phyloP scores from a whole-genome alignment of 345 rosid genomes.

The Bruguiera gymnorhiza region DNA sequence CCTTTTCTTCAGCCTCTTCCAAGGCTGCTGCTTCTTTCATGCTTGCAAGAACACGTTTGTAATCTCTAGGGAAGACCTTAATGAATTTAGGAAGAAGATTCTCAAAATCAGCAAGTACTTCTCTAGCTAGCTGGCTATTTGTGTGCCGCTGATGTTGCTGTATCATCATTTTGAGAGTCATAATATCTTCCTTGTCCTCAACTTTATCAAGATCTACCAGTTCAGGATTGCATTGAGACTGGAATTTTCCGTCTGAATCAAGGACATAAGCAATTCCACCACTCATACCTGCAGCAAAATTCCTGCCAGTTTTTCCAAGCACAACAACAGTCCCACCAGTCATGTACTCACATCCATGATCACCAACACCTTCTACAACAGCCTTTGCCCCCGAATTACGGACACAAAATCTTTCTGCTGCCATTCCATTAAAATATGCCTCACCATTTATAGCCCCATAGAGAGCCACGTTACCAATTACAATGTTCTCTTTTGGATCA shows the following conservation, averaged over 20 bases:
- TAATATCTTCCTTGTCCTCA: slow-evolving; percentile 85
- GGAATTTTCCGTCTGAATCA: slow-evolving; percentile 75
- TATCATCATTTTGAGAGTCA: slow-evolving; percentile 88
- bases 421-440: slow-evolving; percentile 98
- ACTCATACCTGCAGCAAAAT: slow-evolving; percentile 99
- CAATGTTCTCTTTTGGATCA: slow-evolving; percentile 96
- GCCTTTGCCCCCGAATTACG: slow-evolving; percentile 99
- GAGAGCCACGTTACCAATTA: slow-evolving; percentile 94
- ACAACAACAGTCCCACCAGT: slow-evolving; percentile 97
- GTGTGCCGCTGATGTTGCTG: slow-evolving; percentile 97
- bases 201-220: slow-evolving; percentile 94
- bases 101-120: slow-evolving; percentile 77
- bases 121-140: slow-evolving; percentile 78
- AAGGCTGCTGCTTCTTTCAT: slow-evolving; percentile 55
- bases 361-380: slow-evolving; percentile 99
- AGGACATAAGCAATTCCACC: slow-evolving; percentile 96
- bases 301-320: slow-evolving; percentile 96
- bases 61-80: slow-evolving; percentile 96
- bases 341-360: slow-evolving; percentile 99
- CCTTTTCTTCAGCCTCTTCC: slow-evolving; percentile 13
- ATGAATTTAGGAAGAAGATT: slow-evolving; percentile 70
- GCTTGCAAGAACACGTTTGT: slow-evolving; percentile 81
- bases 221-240: slow-evolving; percentile 78
- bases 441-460: slow-evolving; percentile 92
- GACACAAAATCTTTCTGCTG: slow-evolving; percentile 97